Base-by-base conservation (phyloP, 805 yeast species). In the Saccharomycopsis sp. region DNA sequence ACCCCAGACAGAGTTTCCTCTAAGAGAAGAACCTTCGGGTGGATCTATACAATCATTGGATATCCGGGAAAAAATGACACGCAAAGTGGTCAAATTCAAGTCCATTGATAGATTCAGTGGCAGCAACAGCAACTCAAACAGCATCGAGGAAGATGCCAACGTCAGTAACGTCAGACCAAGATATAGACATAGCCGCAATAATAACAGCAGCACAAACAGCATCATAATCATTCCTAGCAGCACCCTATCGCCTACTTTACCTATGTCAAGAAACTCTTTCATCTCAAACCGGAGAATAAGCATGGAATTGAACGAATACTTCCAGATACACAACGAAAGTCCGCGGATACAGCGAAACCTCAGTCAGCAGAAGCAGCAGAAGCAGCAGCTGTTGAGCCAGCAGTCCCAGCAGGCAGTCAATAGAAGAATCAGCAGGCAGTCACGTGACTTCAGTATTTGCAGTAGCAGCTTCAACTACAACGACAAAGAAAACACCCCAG, bases 71-170 rank as follows among this genome's bases (percentile, higher is more conserved):
- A 19, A 44, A 44, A 44, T 44, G 49, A 19, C 49, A 44, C 49
- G 49, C 24, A 56, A 56, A 42, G 57, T 56, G 14, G 62, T 59
- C 19, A 56, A 57, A 29, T 59, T 59, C 53, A 59, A 59, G 35
- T 59, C 62, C 20, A 47, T 59, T 49, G 62, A 59, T 23, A 59
- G 57, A 15, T 42, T 58, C 51, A 58, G 54, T 22, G 7, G 3
- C 34, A 22, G 42, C 49, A 44, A 44, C 22, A 44, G 49, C 49
- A 44, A 44, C 22, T 7, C 7, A 8, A n/a, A 44, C 22, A 19
- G 22, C 22, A 44, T 7, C 22, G 22, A 8, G 3, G 49, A 3
- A 8, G 22, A n/a, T 44, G 49, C 5, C 5, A 44, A 8, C 22
- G 49, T 5, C 12, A 17, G 49, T 17, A 44, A 5, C 38, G 12